Percentiles rank a stretch among this genome's conserved stretches.
Conservation (phyloP, 169 alveolate species). For the Plasmodium vinckei region DNA sequence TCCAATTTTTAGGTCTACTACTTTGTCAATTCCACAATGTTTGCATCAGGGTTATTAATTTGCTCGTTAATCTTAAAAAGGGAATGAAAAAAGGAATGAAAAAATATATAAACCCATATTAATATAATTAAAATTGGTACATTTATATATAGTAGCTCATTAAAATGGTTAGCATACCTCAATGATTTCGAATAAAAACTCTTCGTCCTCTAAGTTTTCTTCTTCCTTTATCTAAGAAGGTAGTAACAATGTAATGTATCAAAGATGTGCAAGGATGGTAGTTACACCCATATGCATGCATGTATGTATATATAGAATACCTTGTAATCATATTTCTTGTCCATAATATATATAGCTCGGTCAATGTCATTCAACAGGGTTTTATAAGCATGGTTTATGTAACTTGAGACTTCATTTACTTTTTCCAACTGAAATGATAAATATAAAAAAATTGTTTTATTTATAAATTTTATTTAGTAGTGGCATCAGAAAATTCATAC, state of each 20-base stretch:
- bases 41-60: constrained; percentile 40
- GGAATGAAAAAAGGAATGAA: not conserved
- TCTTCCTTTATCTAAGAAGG: constrained; percentile 64
- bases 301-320: not conserved
- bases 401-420: constrained; percentile 65
- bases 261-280: not conserved
- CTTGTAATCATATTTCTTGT: constrained; percentile 32
- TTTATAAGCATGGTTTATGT: constrained; percentile 61
- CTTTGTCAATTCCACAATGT: constrained; percentile 37
- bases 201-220: constrained; percentile 44
- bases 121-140: not conserved
- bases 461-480: not conserved
- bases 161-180: not conserved
- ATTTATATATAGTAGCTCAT: not conserved
- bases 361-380: constrained; percentile 37
- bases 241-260: not conserved
- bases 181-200: constrained; percentile 44
- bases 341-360: constrained; percentile 41
- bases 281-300: no score
- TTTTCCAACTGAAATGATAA: constrained; percentile 21
- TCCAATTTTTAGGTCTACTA: not conserved
- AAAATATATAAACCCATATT: not conserved
- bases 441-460: not conserved
- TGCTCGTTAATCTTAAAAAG: constrained; percentile 47
- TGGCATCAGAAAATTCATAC: no score